Percentiles rank a stretch among this genome's conserved stretches.
These are phyloP conservation scores for Leccinum angustisporum DNA, from an alignment of 1,284 basidiomycete genomes.

Conservation along the genomic window DNA sequence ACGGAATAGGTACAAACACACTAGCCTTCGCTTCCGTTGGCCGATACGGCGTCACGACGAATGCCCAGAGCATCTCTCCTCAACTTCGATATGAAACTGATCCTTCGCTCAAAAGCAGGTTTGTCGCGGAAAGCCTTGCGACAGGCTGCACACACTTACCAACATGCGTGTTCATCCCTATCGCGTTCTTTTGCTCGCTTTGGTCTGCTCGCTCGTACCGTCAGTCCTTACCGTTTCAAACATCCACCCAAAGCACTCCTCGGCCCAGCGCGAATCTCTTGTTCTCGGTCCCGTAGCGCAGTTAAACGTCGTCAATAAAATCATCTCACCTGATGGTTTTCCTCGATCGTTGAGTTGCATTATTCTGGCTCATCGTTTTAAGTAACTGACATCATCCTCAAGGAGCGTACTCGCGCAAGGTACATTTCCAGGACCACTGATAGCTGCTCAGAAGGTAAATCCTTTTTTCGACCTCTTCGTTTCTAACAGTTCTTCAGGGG, in stretches of 20 bases:
- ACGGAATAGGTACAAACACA: background rate
- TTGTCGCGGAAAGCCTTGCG: background rate
- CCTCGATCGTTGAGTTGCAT: slow-evolving; percentile 20
- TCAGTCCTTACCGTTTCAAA: background rate
- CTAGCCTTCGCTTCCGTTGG: background rate
- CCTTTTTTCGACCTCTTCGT: background rate
- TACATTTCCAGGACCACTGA: slow-evolving; percentile 35
- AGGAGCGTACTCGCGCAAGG: slow-evolving; percentile 25
- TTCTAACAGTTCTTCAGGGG: slow-evolving; percentile 26
- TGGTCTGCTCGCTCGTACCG: background rate
- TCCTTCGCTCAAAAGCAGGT: slow-evolving; percentile 5
- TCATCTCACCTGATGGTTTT: slow-evolving; percentile 30
- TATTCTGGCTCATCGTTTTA: background rate
- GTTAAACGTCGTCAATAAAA: slow-evolving; percentile 25
- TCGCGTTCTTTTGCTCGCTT: background rate
- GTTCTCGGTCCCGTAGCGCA: slow-evolving; percentile 22
- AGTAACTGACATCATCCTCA: slow-evolving; percentile 1
- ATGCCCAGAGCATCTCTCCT: background rate
- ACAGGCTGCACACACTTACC: background rate
- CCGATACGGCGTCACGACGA: background rate
- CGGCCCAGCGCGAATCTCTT: background rate
- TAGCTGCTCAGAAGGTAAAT: slow-evolving; percentile 31
- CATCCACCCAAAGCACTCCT: background rate
- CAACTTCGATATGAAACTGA: slow-evolving; percentile 1
- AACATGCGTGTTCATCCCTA: slow-evolving; percentile 6